These are phyloP conservation scores for Solanum habrochaites DNA, from an alignment of 257 asterid species.

Conservation along the genomic window DNA sequence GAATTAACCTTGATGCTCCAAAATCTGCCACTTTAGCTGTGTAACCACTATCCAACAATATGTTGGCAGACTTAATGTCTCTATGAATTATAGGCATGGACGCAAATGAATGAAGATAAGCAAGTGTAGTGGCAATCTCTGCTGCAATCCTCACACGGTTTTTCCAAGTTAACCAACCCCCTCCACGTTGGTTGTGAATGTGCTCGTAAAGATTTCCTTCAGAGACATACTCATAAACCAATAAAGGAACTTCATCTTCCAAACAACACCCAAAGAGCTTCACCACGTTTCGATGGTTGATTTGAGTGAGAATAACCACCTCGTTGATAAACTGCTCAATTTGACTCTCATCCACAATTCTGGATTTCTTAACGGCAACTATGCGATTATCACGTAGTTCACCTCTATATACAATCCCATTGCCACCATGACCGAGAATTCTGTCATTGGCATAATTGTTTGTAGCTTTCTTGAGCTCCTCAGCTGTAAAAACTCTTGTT, in stretches of 20 bases:
- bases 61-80: neutral
- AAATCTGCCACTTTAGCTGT: neutral
- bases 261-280: neutral
- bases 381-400: neutral
- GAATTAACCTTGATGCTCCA: neutral
- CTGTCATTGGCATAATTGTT: neutral
- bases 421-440: neutral
- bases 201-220: neutral
- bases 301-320: neutral
- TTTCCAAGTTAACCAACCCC: neutral
- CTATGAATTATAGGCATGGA: neutral
- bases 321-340: neutral
- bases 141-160: neutral
- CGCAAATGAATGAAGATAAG: neutral
- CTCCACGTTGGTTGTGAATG: neutral
- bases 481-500: neutral
- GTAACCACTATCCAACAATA: neutral
- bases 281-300: neutral
- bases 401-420: neutral
- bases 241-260: neutral
- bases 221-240: neutral
- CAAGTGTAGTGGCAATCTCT: neutral
- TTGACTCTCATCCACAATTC: neutral
- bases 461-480: neutral
- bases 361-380: neutral